Evolutionary conservation across 768 basidiomycete species (phyloP), one percentile per base, ranked within the genome.

Genomic region (Leccinum sublutescens): DNA sequence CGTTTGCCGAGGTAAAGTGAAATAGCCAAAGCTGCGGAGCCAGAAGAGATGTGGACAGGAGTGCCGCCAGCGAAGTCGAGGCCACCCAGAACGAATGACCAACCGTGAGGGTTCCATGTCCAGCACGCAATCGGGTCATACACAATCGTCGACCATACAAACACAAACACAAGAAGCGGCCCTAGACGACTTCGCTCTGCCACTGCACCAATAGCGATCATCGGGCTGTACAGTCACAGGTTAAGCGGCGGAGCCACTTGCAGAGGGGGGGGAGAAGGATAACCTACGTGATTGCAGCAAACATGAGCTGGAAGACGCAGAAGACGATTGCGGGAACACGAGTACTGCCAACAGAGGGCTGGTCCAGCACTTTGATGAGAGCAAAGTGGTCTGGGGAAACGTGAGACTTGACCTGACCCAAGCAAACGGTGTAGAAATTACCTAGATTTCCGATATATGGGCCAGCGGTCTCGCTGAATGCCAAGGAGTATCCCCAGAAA

Each of bases 71-170:
- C 95, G 61, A 96, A 95, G 71, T 95, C 92, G 56, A 93, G 88
- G 59, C 88, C 90, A 15, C 93, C 95, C 54, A 91, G 79, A 34
- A 84, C 70, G 74, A 79, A 87, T 0, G 89, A 88, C 95, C 83
- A 86, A 40, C 85, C 85, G 33, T 89, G 83, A 36, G 82, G 62
- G 67, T 93, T 94, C 96, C 96, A 98, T 5, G 94, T 91, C 95
- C 95, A 97, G 76, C 91, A 93, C 0, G 93, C 96, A 57, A 98
- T 86, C 2, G 95, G 94, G 68, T 96, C 89, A 74, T 98, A 98
- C 15, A 95, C 93, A 58, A 94, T 67, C 4, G 91, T 91, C 11
- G 85, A 80, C 96, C 96, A 98, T 53, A 85, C 68, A 68, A 98
- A 98, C 64, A 94, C 84, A 75, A 98, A 98, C 56, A 95, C 84